A percentile compares a stretch with the other conserved stretches of the same genome.
Evolutionary conservation across 257 asterid genomes (phyloP).

Genomic region (Scutellaria barbata): DNA sequence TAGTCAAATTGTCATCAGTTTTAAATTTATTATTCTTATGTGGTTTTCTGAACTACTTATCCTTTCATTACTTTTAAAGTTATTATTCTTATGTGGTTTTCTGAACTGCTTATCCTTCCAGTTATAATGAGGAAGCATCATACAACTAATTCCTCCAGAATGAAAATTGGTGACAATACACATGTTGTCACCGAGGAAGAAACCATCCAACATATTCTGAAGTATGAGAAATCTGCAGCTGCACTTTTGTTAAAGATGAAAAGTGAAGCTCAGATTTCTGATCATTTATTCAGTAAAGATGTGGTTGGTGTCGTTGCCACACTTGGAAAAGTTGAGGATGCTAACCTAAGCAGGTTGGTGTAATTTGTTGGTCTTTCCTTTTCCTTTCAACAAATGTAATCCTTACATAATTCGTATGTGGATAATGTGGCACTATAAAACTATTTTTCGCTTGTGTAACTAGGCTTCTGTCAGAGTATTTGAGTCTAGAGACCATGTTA

Average conservation of each 20-base stretch:
- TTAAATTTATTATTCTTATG: not conserved
- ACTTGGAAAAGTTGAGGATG: slow-evolving; percentile 72
- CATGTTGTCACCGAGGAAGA: slow-evolving; percentile 49
- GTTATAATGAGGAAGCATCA: slow-evolving; percentile 67
- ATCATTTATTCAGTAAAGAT: slow-evolving; percentile 53
- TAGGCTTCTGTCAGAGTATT: slow-evolving; percentile 71
- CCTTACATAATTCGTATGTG: no score
- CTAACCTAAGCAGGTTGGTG: slow-evolving; percentile 75
- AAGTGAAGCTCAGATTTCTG: slow-evolving; percentile 50
- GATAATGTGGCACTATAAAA: no score
- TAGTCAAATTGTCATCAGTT: slow-evolving; percentile 5
- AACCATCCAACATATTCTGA: slow-evolving; percentile 50
- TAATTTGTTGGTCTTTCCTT: slow-evolving; percentile 33
- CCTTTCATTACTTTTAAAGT: no score
- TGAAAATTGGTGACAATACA: slow-evolving; percentile 41
- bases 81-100: slow-evolving; percentile 2
- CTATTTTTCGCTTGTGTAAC: slow-evolving; percentile 38
- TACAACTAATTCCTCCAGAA: slow-evolving; percentile 34
- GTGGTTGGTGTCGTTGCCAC: slow-evolving; percentile 78
- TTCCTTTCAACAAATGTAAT: slow-evolving; percentile 23
- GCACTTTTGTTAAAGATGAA: slow-evolving; percentile 53
- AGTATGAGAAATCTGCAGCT: slow-evolving; percentile 67
- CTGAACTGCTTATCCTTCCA: slow-evolving; percentile 36
- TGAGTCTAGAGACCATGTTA: slow-evolving; percentile 81
- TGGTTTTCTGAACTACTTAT: slow-evolving; percentile 26